Conservation (phyloP, 169 alveolate genomes). For the Plasmodium relictum region DNA sequence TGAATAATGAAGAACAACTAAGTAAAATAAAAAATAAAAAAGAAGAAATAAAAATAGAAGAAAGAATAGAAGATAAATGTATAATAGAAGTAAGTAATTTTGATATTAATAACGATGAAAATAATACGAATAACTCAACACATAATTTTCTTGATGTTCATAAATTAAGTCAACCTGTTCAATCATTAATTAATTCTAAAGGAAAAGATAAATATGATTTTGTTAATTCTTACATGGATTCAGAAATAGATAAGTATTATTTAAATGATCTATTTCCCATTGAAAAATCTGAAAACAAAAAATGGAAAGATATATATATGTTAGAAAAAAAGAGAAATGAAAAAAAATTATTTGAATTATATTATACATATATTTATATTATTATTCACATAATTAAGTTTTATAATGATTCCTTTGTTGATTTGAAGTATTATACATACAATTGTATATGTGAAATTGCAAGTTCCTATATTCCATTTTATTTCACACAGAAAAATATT, state of each 20-base stretch:
- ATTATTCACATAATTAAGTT: conserved; percentile 71
- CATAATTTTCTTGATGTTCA: too few relatives aligned
- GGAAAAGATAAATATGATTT: too few relatives aligned
- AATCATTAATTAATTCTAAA: too few relatives aligned
- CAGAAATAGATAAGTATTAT: not conserved
- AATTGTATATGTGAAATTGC: conserved; percentile 78
- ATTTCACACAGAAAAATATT: conserved; percentile 59
- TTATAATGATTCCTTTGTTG: conserved; percentile 66
- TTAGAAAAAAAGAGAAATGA: conserved; percentile 55
- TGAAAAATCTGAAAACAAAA: conserved; percentile 6
- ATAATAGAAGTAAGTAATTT: not conserved
- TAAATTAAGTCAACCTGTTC: too few relatives aligned
- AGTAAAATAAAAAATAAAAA: not conserved
- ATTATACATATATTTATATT: conserved; percentile 69
- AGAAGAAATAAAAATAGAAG: not conserved
- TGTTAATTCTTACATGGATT: too few relatives aligned
- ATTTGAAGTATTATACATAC: conserved; percentile 61
- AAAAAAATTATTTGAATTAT: conserved; percentile 64
- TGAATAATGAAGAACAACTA: not conserved
- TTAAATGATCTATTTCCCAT: not conserved
- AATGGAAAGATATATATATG: conserved; percentile 1
- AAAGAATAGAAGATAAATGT: not conserved
- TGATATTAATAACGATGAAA: not conserved
- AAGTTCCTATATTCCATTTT: conserved; percentile 77
- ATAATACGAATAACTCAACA: too few relatives aligned